Evolutionary conservation across 129 eudicot genomes (phyloP).

Genomic region (Scalesia atractyloides): DNA sequence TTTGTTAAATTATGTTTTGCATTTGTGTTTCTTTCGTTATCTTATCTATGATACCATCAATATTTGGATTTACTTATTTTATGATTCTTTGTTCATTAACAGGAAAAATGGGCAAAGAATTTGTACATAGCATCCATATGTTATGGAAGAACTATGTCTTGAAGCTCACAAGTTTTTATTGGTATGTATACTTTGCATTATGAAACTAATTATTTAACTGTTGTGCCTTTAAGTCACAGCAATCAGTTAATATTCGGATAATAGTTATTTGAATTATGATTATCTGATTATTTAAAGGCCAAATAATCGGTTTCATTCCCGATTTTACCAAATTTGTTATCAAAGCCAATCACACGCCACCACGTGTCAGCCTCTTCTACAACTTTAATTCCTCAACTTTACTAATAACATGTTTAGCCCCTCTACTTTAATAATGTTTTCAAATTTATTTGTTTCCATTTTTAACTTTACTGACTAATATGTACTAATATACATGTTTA

Average conservation of each 20-base stretch:
- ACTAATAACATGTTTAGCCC: too few relatives aligned
- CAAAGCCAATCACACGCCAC: background rate
- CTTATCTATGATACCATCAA: background rate
- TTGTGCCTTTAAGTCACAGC: background rate
- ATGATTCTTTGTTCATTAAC: conserved; percentile 6
- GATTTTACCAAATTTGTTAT: background rate
- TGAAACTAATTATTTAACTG: background rate
- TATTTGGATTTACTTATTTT: too few relatives aligned
- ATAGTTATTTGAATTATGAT: background rate
- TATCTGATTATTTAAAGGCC: background rate
- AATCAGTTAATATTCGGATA: background rate
- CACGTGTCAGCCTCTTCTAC: too few relatives aligned
- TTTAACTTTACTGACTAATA: too few relatives aligned
- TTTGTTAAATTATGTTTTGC: background rate
- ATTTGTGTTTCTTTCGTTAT: background rate
- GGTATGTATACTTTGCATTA: conserved; percentile 21
- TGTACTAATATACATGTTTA: too few relatives aligned
- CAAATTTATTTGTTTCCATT: too few relatives aligned
- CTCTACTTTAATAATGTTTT: too few relatives aligned
- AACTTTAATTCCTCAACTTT: too few relatives aligned
- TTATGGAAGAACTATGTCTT: conserved; percentile 56
- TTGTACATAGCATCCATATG: conserved; percentile 27
- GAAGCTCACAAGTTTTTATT: conserved; percentile 7
- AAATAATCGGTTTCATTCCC: background rate
- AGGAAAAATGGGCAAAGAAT: conserved; percentile 65